Conservation (phyloP, 1,284 basidiomycete species). For the Rhodotorula sp. region DNA sequence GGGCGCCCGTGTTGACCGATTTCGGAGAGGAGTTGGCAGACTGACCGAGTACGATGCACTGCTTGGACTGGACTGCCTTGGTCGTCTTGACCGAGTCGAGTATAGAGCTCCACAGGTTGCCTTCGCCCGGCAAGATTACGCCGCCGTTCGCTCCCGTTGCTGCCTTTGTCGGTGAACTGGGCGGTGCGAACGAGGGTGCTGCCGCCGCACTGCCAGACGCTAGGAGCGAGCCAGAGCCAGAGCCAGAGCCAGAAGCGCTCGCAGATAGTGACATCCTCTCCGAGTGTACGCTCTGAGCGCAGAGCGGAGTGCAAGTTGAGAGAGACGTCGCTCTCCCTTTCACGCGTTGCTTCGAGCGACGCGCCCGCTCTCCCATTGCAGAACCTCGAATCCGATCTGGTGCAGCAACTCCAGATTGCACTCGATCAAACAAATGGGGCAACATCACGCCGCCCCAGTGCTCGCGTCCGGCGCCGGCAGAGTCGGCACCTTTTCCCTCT, state of each 20-base stretch:
- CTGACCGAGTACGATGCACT: slow-evolving; percentile 74
- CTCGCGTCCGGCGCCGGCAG: background rate
- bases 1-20: background rate
- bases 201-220: background rate
- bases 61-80: slow-evolving; percentile 78
- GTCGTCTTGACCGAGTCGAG: slow-evolving; percentile 81
- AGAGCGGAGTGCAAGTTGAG: no score
- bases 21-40: slow-evolving; percentile 47
- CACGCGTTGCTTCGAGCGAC: no score
- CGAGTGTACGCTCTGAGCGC: background rate
- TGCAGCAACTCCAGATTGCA: background rate
- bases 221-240: background rate
- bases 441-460: background rate
- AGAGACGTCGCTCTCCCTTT: no score
- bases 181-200: background rate
- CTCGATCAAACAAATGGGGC: background rate
- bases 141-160: background rate
- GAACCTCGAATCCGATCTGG: no score
- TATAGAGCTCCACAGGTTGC: slow-evolving; percentile 86
- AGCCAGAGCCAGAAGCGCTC: background rate
- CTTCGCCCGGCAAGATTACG: slow-evolving; percentile 3
- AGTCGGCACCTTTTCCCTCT: background rate
- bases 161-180: background rate
- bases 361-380: no score
- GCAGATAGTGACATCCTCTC: background rate